A percentile compares a stretch with the other conserved stretches of the same genome.
These are phyloP conservation scores for Tritrichomonas musculus DNA, from an alignment of 208 protist genomes.

Conservation along the genomic window DNA sequence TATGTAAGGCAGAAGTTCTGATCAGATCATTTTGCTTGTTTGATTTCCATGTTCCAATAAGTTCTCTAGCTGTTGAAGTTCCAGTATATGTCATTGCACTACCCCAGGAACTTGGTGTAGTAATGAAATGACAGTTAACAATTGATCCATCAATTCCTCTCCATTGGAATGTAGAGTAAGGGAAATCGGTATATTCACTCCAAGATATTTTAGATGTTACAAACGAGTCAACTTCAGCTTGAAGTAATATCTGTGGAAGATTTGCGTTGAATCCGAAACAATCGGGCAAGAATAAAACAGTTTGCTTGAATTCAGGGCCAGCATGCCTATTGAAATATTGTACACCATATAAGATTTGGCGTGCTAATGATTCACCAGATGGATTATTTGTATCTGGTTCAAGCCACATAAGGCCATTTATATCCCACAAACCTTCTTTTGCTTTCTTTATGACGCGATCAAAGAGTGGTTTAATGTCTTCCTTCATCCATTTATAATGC, in stretches of 20 bases:
- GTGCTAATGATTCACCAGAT: neutral
- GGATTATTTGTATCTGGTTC: neutral
- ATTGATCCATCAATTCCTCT: constrained; percentile 4
- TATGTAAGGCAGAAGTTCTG: neutral
- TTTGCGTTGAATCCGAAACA: neutral
- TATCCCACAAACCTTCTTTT: neutral
- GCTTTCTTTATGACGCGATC: neutral
- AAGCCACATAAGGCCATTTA: neutral
- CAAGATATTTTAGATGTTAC: neutral
- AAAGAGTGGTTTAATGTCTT: neutral
- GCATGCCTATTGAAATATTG: neutral
- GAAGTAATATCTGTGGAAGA: neutral
- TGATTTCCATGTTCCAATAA: neutral
- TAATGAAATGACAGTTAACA: constrained; percentile 25
- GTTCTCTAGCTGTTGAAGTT: neutral
- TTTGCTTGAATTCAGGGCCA: neutral
- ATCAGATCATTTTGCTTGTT: neutral
- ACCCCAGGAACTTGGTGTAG: neutral
- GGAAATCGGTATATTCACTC: neutral
- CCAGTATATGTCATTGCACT: neutral
- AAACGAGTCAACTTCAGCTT: neutral
- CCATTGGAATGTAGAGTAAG: constrained; percentile 22
- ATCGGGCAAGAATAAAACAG: neutral
- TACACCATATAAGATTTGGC: constrained; percentile 31
- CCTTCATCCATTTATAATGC: neutral